phyloP scores from a whole-genome alignment of 495 filamentous ascomycete species.

The Aspergillus asperescens region DNA sequence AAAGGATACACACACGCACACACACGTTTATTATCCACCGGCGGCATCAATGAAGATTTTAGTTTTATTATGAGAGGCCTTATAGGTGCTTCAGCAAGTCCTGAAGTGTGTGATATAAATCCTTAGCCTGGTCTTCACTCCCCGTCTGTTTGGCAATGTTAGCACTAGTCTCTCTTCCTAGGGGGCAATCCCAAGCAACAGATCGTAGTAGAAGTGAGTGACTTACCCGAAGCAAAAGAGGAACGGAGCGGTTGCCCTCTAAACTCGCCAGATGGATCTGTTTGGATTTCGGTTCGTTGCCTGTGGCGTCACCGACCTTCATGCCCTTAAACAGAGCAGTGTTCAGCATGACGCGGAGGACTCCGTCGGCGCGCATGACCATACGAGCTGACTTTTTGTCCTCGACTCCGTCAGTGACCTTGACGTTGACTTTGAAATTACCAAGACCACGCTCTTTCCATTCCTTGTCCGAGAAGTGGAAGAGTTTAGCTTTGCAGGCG shows the following conservation, averaged over 20 bases:
- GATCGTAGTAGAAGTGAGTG: not conserved
- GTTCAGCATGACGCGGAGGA: slow-evolving; percentile 81
- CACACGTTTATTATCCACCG: not conserved
- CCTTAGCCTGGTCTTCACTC: slow-evolving; percentile 35
- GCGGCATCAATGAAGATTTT: no score
- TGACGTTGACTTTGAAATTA: slow-evolving; percentile 76
- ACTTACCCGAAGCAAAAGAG: slow-evolving; percentile 68
- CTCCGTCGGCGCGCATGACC: slow-evolving; percentile 83
- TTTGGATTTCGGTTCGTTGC: slow-evolving; percentile 47
- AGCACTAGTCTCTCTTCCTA: slow-evolving; percentile 3
- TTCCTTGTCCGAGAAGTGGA: slow-evolving; percentile 60
- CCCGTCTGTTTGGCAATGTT: slow-evolving; percentile 33
- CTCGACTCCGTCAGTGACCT: slow-evolving; percentile 44
- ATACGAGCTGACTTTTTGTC: slow-evolving; percentile 59
- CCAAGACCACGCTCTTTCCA: slow-evolving; percentile 88
- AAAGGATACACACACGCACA: not conserved
- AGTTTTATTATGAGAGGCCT: not conserved
- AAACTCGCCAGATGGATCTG: slow-evolving; percentile 58
- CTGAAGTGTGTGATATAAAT: slow-evolving; percentile 36
- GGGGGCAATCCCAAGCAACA: not conserved
- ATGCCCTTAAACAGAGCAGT: slow-evolving; percentile 67
- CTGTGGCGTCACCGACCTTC: slow-evolving; percentile 56
- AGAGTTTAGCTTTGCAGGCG: slow-evolving; percentile 71
- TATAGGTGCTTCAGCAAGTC: slow-evolving; percentile 31
- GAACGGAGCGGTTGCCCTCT: slow-evolving; percentile 51